Conservation (phyloP, 345 rosid genomes). For the Brassica napus region DNA sequence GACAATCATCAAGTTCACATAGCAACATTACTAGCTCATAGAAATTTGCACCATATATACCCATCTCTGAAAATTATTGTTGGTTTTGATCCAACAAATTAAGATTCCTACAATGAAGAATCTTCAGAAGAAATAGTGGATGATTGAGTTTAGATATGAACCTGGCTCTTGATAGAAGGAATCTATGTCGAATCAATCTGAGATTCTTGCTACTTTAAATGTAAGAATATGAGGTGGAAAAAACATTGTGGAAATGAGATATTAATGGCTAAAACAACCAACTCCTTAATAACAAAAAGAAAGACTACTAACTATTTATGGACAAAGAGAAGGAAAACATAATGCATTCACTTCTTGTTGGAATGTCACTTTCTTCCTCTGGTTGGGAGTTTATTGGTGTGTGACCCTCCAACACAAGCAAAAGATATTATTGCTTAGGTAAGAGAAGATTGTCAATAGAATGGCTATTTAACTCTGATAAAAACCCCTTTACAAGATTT, state of each 20-base stretch:
- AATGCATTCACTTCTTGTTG: constrained; percentile 4
- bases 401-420: constrained; percentile 4
- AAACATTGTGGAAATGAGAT: neutral
- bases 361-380: constrained; percentile 23
- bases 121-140: too few species aligned
- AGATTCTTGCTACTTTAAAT: neutral
- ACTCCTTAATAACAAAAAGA: neutral
- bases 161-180: neutral
- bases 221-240: neutral
- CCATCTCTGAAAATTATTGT: neutral
- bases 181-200: neutral
- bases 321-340: neutral
- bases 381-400: constrained; percentile 10
- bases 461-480: neutral
- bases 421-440: neutral
- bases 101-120: too few species aligned
- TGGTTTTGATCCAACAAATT: neutral
- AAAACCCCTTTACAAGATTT: neutral
- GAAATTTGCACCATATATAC: neutral
- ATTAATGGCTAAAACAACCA: neutral
- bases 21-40: neutral
- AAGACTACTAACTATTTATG: neutral
- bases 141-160: neutral
- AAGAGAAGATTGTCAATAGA: neutral
- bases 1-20: neutral